A percentile compares a stretch with the other conserved stretches of the same genome.
Evolutionary conservation across 345 rosid genomes (phyloP).

Genomic region (Pelargonium nanum): DNA sequence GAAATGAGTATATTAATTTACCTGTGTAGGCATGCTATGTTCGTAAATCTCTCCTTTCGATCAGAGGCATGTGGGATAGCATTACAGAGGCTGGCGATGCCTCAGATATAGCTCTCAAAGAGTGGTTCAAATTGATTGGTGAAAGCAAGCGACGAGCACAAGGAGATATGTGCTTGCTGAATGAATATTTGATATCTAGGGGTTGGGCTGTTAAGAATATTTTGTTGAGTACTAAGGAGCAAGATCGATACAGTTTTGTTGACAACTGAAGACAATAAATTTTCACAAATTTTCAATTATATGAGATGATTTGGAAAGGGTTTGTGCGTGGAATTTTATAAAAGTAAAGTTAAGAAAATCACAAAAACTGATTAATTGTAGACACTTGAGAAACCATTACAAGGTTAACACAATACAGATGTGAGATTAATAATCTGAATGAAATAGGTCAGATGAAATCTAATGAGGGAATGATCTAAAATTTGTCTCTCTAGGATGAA

Average conservation of each 20-base stretch:
- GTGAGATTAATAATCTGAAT: no score
- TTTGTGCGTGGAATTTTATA: no score
- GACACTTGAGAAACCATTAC: no score
- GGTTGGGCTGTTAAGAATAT: conserved; percentile 73
- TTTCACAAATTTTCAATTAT: no score
- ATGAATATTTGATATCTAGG: conserved; percentile 35
- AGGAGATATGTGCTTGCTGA: conserved; percentile 18
- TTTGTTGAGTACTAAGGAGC: conserved; percentile 50
- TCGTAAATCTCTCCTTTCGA: conserved; percentile 28
- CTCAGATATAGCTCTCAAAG: conserved; percentile 12
- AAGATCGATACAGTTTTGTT: conserved; percentile 44
- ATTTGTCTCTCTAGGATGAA: no score
- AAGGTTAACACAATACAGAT: no score
- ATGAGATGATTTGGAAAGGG: no score
- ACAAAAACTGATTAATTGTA: no score
- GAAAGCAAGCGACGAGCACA: conserved; percentile 31
- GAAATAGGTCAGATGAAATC: no score
- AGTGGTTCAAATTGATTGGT: conserved; percentile 36
- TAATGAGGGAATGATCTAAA: no score
- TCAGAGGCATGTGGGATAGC: conserved; percentile 20
- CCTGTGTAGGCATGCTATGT: conserved; percentile 40
- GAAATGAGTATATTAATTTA: not conserved
- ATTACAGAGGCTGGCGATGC: conserved; percentile 10
- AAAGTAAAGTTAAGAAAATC: no score
- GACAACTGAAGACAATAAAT: conserved; percentile 41